Evolutionary conservation across 2,329 filamentous ascomycete genomes (phyloP).

Genomic region (Endocalyx cinctus): DNA sequence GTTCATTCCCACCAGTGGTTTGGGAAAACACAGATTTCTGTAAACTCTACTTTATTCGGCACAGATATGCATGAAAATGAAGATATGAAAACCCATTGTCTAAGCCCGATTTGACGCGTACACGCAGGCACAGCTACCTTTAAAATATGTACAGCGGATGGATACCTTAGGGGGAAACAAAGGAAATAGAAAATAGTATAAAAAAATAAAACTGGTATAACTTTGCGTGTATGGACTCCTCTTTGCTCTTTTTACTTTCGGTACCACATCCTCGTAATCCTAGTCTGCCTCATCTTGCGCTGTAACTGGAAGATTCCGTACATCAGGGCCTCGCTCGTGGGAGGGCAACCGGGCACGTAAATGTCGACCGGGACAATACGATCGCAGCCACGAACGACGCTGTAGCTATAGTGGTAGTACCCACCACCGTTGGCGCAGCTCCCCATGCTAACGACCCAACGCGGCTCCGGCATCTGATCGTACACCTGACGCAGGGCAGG

Average conservation of each 20-base stretch:
- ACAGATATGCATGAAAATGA: no score
- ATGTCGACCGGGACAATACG: conserved; percentile 75
- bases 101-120: no score
- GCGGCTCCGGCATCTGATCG: conserved; percentile 90
- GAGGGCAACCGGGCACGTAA: conserved; percentile 72
- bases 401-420: conserved; percentile 85
- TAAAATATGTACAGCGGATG: no score
- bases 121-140: no score
- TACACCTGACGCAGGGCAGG: conserved; percentile 86
- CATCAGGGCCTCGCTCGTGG: conserved; percentile 58
- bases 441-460: conserved; percentile 82
- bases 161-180: no score
- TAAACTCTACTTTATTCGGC: no score
- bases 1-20: no score
- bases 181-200: no score
- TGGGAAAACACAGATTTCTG: no score
- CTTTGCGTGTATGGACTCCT: conserved; percentile 4
- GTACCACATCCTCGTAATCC: conserved; percentile 55
- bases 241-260: conserved; percentile 38
- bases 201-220: no score
- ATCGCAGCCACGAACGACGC: conserved; percentile 70
- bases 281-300: conserved; percentile 65
- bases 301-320: conserved; percentile 71
- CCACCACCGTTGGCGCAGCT: conserved; percentile 81
- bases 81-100: no score